Base-by-base conservation (phyloP, 2,329 filamentous ascomycete genomes). In the Myrmaecium sp. region DNA sequence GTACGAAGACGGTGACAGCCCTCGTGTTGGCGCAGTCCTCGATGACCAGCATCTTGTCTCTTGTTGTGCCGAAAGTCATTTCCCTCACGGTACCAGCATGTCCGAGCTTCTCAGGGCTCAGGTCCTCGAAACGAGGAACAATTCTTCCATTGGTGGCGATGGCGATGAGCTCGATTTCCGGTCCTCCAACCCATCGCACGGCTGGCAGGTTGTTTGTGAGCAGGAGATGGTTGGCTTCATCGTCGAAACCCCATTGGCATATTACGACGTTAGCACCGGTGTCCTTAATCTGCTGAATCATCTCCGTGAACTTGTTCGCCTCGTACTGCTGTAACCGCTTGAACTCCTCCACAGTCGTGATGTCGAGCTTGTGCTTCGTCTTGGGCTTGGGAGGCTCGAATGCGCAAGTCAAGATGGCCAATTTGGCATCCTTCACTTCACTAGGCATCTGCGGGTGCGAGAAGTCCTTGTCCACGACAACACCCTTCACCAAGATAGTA, bases 301-400 rank as follows among this genome's bases (percentile, higher is more conserved):
- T 98, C 61, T 95, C 86, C 32, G 81, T 69, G 50, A 98, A 98
- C 60, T 95, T 98, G 50, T 81, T 78, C 43, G 75, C 75, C 59
- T 98, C 89, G 60, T 98, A 98, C 41, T 67, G 80, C 51, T 98
- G 89, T 38, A 98, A 62, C 59, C 91, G 89, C 66, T 92, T 94
- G 66, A 93, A 98, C 60, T 98, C 89, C 41, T 95, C 86, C 5
- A 98, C 86, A 21, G 74, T 80, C 30, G 83, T 89, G 49, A 98
- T 98, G 48, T 98, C 89, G 34, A 98, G 70, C 65, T 94, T 92
- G 60, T 98, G 89, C 70, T 98, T 98, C 25, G 89, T 98, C 71
- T 98, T 98, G 40, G 89, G 89, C 68, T 98, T 98, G 26, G 89
- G 89, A 17, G 89, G 89, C 62, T 98, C 89, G 50, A 98, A 98